A percentile compares a stretch with the other conserved stretches of the same genome.
phyloP scores from a whole-genome alignment of 306 rosid genomes.

The Trifolium pratense region DNA sequence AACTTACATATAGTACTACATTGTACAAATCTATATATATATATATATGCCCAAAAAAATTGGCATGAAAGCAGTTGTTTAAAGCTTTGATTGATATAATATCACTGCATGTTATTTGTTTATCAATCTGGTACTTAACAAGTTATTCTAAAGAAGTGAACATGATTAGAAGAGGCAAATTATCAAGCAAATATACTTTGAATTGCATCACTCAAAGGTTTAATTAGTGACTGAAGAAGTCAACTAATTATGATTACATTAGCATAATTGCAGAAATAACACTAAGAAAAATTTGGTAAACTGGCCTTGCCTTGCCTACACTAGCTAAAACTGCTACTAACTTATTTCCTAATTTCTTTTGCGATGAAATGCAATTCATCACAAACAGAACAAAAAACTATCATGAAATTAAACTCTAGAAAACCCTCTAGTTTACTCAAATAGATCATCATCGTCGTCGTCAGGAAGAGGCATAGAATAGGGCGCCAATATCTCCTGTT shows the following conservation, averaged over 20 bases:
- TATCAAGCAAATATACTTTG: not conserved
- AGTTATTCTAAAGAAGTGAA: too few relatives aligned
- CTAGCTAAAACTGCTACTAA: not conserved
- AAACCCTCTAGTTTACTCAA: constrained; percentile 47
- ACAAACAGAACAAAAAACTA: not conserved
- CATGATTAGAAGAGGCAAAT: not conserved
- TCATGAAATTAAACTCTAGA: too few relatives aligned
- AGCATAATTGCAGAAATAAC: not conserved
- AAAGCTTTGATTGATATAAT: too few relatives aligned
- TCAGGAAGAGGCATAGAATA: constrained; percentile 79
- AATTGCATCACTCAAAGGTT: not conserved
- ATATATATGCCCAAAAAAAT: too few relatives aligned
- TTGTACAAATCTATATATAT: too few relatives aligned
- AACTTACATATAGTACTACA: too few relatives aligned
- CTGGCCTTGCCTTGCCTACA: not conserved
- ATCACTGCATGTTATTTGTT: too few relatives aligned
- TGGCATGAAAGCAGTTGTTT: not conserved
- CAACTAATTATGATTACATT: not conserved
- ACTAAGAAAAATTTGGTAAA: not conserved
- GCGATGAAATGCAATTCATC: not conserved
- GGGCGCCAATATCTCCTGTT: constrained; percentile 60
- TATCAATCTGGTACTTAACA: too few relatives aligned
- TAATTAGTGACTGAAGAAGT: not conserved
- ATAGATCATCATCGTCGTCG: constrained; percentile 65
- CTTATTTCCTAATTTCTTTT: not conserved